Base-by-base conservation (phyloP, 495 filamentous ascomycete genomes). In the Clavariopsis aquatica region DNA sequence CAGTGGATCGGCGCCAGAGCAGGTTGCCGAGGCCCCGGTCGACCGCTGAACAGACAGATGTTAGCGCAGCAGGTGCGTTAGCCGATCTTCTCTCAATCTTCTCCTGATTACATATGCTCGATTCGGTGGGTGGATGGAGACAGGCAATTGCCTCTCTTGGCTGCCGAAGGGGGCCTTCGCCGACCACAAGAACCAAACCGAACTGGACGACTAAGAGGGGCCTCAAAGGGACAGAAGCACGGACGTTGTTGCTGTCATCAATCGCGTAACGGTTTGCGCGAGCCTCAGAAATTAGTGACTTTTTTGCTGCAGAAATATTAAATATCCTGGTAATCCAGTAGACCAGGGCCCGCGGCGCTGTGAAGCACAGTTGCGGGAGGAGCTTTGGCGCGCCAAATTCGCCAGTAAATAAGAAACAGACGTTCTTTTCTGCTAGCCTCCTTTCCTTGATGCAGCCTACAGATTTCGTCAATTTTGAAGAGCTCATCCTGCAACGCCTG, bases 1-100 rank as follows among this genome's bases (percentile, higher is more conserved):
- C 45, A 23, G 41, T 66, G 57, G 68, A 70, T 67, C 64, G 59
- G 54, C 68, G 57, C 54, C 64, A 57, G 36, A 52, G 9, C 41
- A 26, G 52, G 34, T 15, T 59, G 68, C 63, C 68, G 64, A 60
- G 68, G 59, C 49, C 45, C 52, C 64, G 59, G 64, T 58, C 36
- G 56, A 53, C 45, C 66, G 61, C 59, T 43, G 51, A 53, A 53
- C 64, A 43, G 15, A 57, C 17, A 41, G 52, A 52, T 20, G 28
- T 27, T 43, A 26, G 34, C 4, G 41, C 31, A 53, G n/a, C 47
- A 4, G 47, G 36, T 49, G 55, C 62, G 46, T 20, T 34, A 56
- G 27, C 31, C 64, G 64, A 66, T 66, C 64, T 28, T 47, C 43
- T 9, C 26, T 52, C 29, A 52, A 56, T 57, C 51, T 36, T 54